phyloP scores from a whole-genome alignment of 148 eudicot species.

The Polygonum aviculare region DNA sequence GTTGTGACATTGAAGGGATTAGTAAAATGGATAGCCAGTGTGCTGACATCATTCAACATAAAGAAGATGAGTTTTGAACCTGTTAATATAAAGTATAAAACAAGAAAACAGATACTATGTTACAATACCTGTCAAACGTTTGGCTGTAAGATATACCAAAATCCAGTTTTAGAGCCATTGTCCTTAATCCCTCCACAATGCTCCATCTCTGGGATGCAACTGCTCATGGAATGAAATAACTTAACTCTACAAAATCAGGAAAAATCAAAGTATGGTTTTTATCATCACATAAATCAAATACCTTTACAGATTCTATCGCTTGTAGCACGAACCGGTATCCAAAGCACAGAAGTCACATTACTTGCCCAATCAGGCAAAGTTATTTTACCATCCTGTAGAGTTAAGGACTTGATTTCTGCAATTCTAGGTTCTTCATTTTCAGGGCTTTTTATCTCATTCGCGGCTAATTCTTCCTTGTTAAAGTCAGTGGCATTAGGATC shows the following conservation, averaged over 20 bases:
- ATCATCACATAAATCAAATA: constrained; percentile 10
- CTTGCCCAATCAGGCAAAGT: constrained; percentile 86
- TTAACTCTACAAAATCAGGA: not conserved
- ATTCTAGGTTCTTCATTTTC: not conserved
- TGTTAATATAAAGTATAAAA: not conserved
- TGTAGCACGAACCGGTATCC: constrained; percentile 84
- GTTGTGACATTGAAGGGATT: constrained; percentile 78
- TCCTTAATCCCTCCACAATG: constrained; percentile 85
- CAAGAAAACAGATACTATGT: not conserved
- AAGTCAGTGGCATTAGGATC: constrained; percentile 8
- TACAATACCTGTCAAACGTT: constrained; percentile 60
- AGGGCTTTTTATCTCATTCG: constrained; percentile 35
- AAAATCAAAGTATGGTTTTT: not conserved
- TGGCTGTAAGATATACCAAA: constrained; percentile 92
- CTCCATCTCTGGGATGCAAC: constrained; percentile 53
- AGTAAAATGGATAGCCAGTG: constrained; percentile 89
- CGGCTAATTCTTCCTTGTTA: not conserved
- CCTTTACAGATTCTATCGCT: constrained; percentile 77
- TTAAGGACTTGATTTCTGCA: constrained; percentile 31
- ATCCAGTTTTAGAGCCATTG: constrained; percentile 88
- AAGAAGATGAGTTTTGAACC: constrained; percentile 14
- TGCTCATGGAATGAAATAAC: constrained; percentile 28
- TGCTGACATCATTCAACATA: constrained; percentile 34
- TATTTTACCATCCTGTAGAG: constrained; percentile 54
- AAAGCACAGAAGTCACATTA: constrained; percentile 67